A percentile compares a stretch with the other conserved stretches of the same genome.
phyloP scores from a whole-genome alignment of 2,329 filamentous ascomycete genomes.

The Talaromyces marneffei region DNA sequence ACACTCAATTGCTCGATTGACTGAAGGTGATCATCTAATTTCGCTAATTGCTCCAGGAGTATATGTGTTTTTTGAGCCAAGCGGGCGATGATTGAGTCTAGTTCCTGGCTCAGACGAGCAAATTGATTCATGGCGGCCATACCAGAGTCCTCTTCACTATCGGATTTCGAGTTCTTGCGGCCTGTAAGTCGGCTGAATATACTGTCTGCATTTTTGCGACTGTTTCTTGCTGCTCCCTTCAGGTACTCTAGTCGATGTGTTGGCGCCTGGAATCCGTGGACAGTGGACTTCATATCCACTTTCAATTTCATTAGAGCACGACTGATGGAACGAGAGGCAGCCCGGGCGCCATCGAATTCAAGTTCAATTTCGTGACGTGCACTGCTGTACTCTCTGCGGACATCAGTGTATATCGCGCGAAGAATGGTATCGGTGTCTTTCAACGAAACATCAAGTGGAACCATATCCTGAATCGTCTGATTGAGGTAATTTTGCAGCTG shows the following conservation, averaged over 20 bases:
- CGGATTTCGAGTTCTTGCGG: not conserved
- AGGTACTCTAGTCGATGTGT: not conserved
- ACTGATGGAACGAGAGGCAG: constrained; percentile 27
- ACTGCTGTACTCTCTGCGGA: constrained; percentile 26
- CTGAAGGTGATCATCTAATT: constrained; percentile 14
- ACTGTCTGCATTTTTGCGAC: not conserved
- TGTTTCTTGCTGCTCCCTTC: not conserved
- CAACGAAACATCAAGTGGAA: constrained; percentile 2
- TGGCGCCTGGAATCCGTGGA: constrained; percentile 18
- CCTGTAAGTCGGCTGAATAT: constrained; percentile 1
- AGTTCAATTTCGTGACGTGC: constrained; percentile 32
- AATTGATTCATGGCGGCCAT: constrained; percentile 5
- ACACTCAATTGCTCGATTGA: constrained; percentile 9
- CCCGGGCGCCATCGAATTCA: constrained; percentile 32
- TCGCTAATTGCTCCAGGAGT: constrained; percentile 4
- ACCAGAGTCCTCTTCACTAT: not conserved
- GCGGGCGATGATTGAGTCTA: constrained; percentile 4
- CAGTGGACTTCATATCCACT: constrained; percentile 31
- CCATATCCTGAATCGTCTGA: constrained; percentile 7
- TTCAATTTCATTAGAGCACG: constrained; percentile 32
- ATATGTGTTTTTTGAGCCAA: constrained; percentile 1
- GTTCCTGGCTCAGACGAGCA: constrained; percentile 3
- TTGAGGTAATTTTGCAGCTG: constrained; percentile 12
- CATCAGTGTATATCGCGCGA: constrained; percentile 21
- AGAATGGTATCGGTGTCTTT: constrained; percentile 17